These are phyloP conservation scores for Termitomyces sp. DNA, from an alignment of 1,284 basidiomycete genomes.

Conservation along the genomic window DNA sequence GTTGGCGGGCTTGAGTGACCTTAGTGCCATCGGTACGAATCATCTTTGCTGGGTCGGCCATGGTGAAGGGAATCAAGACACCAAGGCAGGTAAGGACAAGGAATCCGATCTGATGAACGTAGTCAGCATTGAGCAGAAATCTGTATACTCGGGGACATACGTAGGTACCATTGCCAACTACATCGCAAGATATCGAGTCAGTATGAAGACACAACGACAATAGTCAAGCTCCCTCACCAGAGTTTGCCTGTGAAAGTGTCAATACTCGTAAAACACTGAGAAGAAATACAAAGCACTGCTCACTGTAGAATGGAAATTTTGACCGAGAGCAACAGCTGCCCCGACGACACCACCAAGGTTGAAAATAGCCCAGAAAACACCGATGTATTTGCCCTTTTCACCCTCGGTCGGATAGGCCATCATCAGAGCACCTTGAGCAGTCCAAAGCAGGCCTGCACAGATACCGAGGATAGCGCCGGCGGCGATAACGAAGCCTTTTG, in stretches of 20 bases:
- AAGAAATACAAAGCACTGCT: constrained; percentile 10
- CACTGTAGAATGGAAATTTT: constrained; percentile 48
- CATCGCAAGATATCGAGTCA: not conserved
- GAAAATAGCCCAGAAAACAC: constrained; percentile 75
- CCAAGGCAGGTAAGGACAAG: constrained; percentile 65
- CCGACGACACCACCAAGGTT: constrained; percentile 71
- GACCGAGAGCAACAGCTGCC: constrained; percentile 56
- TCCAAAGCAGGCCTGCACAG: constrained; percentile 84
- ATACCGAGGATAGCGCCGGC: constrained; percentile 79
- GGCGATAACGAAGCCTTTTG: constrained; percentile 64
- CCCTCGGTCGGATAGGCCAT: constrained; percentile 74
- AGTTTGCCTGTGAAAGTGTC: constrained; percentile 23
- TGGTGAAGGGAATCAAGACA: constrained; percentile 55
- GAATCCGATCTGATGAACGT: constrained; percentile 57
- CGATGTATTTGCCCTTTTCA: constrained; percentile 77
- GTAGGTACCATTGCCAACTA: constrained; percentile 58
- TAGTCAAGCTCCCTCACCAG: constrained; percentile 21
- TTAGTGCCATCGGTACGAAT: constrained; percentile 71
- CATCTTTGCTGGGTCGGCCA: constrained; percentile 66
- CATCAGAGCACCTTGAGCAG: constrained; percentile 81
- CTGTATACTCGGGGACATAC: constrained; percentile 30
- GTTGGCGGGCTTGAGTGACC: constrained; percentile 53
- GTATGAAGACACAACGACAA: not conserved
- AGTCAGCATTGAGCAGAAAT: not conserved
- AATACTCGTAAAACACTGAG: not conserved